Percentiles rank a stretch among this genome's conserved stretches.
Evolutionary conservation across 2,329 filamentous ascomycete species (phyloP).

Genomic region (Trichoderma koningii): DNA sequence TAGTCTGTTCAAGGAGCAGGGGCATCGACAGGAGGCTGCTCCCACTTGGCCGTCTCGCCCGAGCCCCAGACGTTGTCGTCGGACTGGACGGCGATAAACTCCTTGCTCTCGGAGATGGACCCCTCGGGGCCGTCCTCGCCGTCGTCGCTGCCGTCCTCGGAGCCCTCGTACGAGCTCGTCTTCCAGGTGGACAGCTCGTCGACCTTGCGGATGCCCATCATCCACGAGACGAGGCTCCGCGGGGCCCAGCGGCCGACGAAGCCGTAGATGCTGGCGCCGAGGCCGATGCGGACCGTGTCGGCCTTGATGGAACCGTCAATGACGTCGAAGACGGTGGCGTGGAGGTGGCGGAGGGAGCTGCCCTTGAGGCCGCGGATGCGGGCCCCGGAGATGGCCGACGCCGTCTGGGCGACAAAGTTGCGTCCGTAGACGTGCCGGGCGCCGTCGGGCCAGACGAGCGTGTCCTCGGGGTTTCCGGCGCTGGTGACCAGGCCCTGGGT

Average conservation of each 20-base stretch:
- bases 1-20: constrained; percentile 9
- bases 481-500: constrained; percentile 44
- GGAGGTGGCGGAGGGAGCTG: constrained; percentile 74
- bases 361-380: constrained; percentile 64
- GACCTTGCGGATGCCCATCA: constrained; percentile 77
- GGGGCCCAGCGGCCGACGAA: constrained; percentile 83
- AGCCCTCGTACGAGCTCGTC: constrained; percentile 45
- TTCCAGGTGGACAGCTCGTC: constrained; percentile 60
- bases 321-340: constrained; percentile 88
- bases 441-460: constrained; percentile 64
- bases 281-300: constrained; percentile 74
- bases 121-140: constrained; percentile 33
- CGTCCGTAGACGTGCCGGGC: constrained; percentile 62
- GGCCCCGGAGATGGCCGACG: constrained; percentile 57
- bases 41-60: constrained; percentile 40
- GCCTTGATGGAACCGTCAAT: constrained; percentile 66
- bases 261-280: constrained; percentile 81
- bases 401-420: constrained; percentile 60
- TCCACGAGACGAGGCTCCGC: constrained; percentile 78
- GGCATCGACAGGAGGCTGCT: constrained; percentile 13
- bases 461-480: constrained; percentile 48
- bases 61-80: constrained; percentile 47
- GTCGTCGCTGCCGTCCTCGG: constrained; percentile 43
- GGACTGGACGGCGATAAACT: constrained; percentile 55
- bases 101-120: constrained; percentile 38